Conservation (phyloP, 2,329 filamentous ascomycete species). For the Chrysoporthe deuterocubensis region DNA sequence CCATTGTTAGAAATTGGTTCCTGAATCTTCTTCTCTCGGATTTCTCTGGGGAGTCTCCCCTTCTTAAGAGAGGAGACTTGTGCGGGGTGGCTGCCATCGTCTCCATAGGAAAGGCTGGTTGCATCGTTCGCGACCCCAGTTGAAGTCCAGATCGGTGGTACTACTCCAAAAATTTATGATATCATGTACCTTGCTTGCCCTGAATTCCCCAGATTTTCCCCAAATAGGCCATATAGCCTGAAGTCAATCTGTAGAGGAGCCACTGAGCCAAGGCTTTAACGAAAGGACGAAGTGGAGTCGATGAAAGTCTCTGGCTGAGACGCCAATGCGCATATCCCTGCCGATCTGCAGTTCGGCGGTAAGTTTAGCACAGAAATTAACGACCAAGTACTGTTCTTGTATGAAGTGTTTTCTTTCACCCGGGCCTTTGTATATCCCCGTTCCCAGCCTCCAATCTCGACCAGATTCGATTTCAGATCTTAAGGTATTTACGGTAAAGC, state of each 20-base stretch:
- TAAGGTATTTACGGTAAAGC: no score
- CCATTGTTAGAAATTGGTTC: conserved; percentile 23
- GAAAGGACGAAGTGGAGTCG: not conserved
- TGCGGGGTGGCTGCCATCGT: conserved; percentile 13
- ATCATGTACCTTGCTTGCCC: conserved; percentile 1
- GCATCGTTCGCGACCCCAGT: not conserved
- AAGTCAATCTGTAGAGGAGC: conserved; percentile 2
- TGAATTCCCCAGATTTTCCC: not conserved
- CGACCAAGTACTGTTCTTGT: not conserved
- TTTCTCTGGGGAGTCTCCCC: not conserved
- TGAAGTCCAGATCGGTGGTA: not conserved
- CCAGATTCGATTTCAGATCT: no score
- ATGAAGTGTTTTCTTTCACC: not conserved
- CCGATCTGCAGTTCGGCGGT: conserved; percentile 2
- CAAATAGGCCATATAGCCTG: conserved; percentile 3
- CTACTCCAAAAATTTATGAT: not conserved
- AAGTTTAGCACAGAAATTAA: not conserved
- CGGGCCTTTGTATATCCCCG: not conserved
- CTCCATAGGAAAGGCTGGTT: not conserved
- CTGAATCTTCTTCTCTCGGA: conserved; percentile 8
- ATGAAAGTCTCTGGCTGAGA: not conserved
- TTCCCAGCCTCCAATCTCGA: not conserved
- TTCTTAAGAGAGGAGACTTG: not conserved
- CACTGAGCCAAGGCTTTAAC: not conserved
- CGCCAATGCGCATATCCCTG: not conserved